These are phyloP conservation scores for Hirschfeldia incana DNA, from an alignment of 345 rosid genomes.

Conservation along the genomic window DNA sequence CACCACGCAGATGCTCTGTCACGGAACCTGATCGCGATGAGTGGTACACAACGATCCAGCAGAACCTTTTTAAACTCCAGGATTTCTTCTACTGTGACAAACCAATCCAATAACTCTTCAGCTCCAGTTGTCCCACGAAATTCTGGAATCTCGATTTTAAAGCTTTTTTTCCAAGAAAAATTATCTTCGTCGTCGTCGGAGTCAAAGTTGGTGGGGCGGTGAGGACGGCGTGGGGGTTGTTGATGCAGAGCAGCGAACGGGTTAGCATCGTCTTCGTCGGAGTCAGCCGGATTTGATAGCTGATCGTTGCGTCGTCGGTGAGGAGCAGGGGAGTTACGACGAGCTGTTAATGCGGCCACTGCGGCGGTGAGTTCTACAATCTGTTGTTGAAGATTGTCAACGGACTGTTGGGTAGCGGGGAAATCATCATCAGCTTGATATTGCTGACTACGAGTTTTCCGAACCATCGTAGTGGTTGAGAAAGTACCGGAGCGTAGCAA, in stretches of 20 bases:
- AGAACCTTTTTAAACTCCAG: neutral
- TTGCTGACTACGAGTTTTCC: too few species aligned
- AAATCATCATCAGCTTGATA: neutral
- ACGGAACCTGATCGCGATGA: neutral
- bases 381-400: neutral
- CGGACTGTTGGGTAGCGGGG: neutral
- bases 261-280: neutral
- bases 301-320: neutral
- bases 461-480: too few species aligned
- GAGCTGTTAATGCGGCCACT: neutral
- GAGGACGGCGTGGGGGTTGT: too few species aligned
- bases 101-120: too few species aligned
- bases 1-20: neutral
- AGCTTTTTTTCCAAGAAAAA: too few species aligned
- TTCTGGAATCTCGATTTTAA: too few species aligned
- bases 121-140: too few species aligned
- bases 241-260: neutral
- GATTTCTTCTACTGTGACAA: neutral
- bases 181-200: too few species aligned
- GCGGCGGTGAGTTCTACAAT: neutral
- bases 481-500: too few species aligned
- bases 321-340: neutral
- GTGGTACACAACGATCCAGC: neutral
- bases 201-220: too few species aligned
- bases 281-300: too few species aligned